Conservation (phyloP, 2,329 filamentous ascomycete species). For the Aspergillus fructus region DNA sequence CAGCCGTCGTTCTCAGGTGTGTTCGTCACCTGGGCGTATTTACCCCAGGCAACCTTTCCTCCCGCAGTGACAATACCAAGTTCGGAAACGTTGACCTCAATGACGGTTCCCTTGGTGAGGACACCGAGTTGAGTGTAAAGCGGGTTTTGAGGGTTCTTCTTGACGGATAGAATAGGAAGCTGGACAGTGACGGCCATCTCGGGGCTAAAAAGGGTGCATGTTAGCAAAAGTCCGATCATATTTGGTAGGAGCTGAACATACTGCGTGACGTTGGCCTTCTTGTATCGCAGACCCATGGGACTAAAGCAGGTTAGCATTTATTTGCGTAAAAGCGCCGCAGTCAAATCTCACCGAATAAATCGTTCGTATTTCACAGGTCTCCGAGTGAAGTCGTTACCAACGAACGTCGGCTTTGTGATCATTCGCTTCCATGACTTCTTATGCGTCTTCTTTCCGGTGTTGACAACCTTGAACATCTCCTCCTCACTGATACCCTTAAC, state of each 20-base stretch:
- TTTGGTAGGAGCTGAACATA: constrained; percentile 24
- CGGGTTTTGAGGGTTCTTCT: constrained; percentile 85
- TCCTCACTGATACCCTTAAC: constrained; percentile 91
- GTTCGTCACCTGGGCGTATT: constrained; percentile 69
- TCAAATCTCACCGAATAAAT: constrained; percentile 57
- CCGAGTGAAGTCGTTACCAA: constrained; percentile 85
- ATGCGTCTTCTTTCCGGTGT: constrained; percentile 90
- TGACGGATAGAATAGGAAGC: constrained; percentile 73
- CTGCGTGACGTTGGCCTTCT: constrained; percentile 69
- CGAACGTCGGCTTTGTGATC: constrained; percentile 83
- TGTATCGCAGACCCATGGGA: constrained; percentile 76
- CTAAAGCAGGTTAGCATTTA: constrained; percentile 8
- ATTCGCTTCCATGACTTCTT: constrained; percentile 71
- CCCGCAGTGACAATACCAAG: constrained; percentile 85
- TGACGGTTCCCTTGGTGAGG: constrained; percentile 77
- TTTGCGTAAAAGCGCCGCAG: neutral
- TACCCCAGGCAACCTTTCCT: constrained; percentile 91
- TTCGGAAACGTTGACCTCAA: constrained; percentile 93
- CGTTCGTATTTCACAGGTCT: constrained; percentile 75
- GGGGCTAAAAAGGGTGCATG: constrained; percentile 43
- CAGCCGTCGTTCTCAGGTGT: constrained; percentile 61
- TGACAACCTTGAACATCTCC: constrained; percentile 97
- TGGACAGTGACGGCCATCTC: constrained; percentile 86
- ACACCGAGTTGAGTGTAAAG: constrained; percentile 92
- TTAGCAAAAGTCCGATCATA: neutral